phyloP scores from a whole-genome alignment of 2,329 filamentous ascomycete species.

The Colletotrichum falcatum region DNA sequence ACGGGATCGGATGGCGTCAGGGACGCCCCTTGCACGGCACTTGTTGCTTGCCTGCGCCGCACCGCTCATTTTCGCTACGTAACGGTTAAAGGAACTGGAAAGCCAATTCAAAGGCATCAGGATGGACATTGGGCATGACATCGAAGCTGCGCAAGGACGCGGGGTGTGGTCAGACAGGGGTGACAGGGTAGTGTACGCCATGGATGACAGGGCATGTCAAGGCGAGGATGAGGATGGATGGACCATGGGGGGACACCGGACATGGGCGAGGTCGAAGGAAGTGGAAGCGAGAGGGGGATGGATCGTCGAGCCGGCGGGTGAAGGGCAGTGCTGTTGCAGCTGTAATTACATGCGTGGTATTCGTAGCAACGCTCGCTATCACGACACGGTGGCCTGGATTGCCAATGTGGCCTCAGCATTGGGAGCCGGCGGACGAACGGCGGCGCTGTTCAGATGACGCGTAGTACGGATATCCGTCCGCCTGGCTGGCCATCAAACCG shows the following conservation, averaged over 20 bases:
- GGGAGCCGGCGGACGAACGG: too few species aligned
- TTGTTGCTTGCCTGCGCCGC: not conserved
- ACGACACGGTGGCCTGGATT: not conserved
- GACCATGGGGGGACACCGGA: not conserved
- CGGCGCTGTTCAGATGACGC: too few species aligned
- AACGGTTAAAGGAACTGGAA: not conserved
- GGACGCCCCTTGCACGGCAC: slow-evolving; percentile 15
- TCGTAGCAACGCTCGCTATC: not conserved
- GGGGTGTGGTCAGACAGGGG: slow-evolving; percentile 8
- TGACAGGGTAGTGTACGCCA: not conserved
- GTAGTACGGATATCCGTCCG: too few species aligned
- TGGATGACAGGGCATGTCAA: slow-evolving; percentile 5
- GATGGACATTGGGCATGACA: slow-evolving; percentile 22
- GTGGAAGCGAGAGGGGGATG: not conserved
- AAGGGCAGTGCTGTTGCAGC: not conserved
- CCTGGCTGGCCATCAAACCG: not conserved
- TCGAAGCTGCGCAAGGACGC: slow-evolving; percentile 13
- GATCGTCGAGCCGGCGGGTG: not conserved
- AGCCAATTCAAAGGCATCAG: slow-evolving; percentile 19
- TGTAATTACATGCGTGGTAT: too few species aligned
- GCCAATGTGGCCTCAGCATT: not conserved
- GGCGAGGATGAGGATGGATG: not conserved
- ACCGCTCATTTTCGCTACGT: not conserved
- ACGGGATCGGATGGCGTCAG: slow-evolving; percentile 18
- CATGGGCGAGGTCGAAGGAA: not conserved